A percentile compares a stretch with the other conserved stretches of the same genome.
phyloP scores from a whole-genome alignment of 148 eudicot species.

The Fagopyrum tataricum region DNA sequence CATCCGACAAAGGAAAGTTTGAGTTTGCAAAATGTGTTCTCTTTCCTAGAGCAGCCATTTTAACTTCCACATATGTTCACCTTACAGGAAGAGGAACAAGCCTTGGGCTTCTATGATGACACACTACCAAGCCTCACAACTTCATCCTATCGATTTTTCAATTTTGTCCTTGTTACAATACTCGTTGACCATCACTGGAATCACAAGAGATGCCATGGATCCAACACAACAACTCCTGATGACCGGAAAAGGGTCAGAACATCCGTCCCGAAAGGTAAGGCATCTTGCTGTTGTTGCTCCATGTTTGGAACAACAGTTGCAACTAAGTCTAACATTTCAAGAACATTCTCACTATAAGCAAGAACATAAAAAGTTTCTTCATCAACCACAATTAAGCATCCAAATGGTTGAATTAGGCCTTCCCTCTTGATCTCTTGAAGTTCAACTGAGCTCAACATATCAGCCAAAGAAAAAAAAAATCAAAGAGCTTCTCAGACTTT shows the following conservation, averaged over 20 bases:
- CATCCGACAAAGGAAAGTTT: constrained; percentile 84
- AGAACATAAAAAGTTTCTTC: constrained; percentile 43
- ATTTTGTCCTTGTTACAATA: constrained; percentile 43
- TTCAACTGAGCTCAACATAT: constrained; percentile 47
- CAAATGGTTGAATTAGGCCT: constrained; percentile 63
- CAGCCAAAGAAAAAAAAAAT: constrained; percentile 60
- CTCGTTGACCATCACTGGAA: constrained; percentile 63
- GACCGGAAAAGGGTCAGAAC: constrained; percentile 54
- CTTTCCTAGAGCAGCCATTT: constrained; percentile 48
- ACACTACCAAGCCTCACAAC: constrained; percentile 87
- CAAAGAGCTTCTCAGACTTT: constrained; percentile 42
- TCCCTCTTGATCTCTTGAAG: constrained; percentile 79
- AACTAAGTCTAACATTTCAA: constrained; percentile 67
- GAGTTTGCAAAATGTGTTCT: constrained; percentile 60
- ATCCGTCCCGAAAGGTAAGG: constrained; percentile 61
- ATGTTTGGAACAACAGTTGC: constrained; percentile 55
- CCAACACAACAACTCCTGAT: constrained; percentile 63
- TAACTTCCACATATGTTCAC: constrained; percentile 65
- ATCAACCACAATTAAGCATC: constrained; percentile 74
- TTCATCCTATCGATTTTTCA: constrained; percentile 39
- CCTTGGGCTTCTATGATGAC: constrained; percentile 66
- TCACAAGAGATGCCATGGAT: constrained; percentile 70
- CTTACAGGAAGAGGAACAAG: constrained; percentile 63
- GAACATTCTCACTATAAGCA: constrained; percentile 82
- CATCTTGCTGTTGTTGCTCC: constrained; percentile 54